Evolutionary conservation across 208 protist genomes (phyloP), one percentile per base, ranked within the genome.

Genomic region (Trypanosoma grayi): DNA sequence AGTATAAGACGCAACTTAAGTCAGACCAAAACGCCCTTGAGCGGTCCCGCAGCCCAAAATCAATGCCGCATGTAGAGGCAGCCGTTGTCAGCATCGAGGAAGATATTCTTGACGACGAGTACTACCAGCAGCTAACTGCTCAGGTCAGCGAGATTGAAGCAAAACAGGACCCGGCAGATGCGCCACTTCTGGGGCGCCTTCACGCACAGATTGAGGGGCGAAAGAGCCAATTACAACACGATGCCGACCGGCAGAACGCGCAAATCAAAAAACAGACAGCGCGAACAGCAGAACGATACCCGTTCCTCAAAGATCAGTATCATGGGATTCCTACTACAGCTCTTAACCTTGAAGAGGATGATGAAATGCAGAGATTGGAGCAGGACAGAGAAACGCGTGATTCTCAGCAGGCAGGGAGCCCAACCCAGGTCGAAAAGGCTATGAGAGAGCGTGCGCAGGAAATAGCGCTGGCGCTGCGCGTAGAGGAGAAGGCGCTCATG

Each of bases 271-370:
- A 22, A 34, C 25, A 59, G 31, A 10, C 53, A 74, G 64, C 70
- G 65, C 2, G 57, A 73, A 44, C 30, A 36, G 18, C 56, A 24
- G 28, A 44, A 37, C 36, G 8, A 37, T 67, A 59, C 43, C 52
- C 61, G 0, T 67, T 60, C 27, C 13, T 67, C 18, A 46, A 53
- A 7, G 6, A 9, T 24, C 40, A 33, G 14, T 25, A 47, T 2
- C 5, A 24, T 20, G 52, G 31, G 14, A 55, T 60, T 25, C 31
- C 28, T 10, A 10, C 39, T 27, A 2, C n/a, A 2, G n/a, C 9
- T 13, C 30, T 90, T 0, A 65, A 71, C 4, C 47, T 90, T 24
- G 77, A 90, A 47, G 69, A 73, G 16, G 83, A 90, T 44, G 52
- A 58, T 20, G 18, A 24, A 24, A 50, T 60, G 11, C 37, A 20